Evolutionary conservation across 345 rosid species (phyloP).

Genomic region (Hypericum perforatum): DNA sequence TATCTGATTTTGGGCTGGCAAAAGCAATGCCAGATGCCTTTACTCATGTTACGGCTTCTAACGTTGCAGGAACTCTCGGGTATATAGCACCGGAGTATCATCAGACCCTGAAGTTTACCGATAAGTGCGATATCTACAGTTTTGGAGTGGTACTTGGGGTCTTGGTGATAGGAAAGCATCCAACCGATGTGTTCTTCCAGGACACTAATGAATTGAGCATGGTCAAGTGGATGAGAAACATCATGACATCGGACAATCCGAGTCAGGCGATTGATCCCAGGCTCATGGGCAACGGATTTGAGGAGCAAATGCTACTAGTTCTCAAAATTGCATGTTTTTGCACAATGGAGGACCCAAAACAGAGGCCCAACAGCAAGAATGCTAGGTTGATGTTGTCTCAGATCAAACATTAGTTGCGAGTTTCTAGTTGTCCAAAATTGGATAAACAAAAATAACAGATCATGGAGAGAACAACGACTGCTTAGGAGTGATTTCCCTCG

Average conservation of each 20-base stretch:
- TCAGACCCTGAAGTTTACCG: constrained; percentile 78
- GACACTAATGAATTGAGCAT: constrained; percentile 53
- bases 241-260: constrained; percentile 57
- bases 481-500: too few species aligned
- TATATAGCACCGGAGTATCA: constrained; percentile 87
- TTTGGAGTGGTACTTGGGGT: constrained; percentile 74
- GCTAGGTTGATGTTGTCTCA: constrained; percentile 64
- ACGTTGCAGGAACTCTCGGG: constrained; percentile 80
- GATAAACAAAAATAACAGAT: too few species aligned
- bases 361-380: constrained; percentile 83
- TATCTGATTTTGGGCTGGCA: constrained; percentile 85
- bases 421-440: too few species aligned
- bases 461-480: too few species aligned
- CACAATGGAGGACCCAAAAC: constrained; percentile 66
- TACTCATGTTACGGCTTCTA: constrained; percentile 54
- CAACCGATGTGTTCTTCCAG: constrained; percentile 80
- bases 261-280: constrained; percentile 49
- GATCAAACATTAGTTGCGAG: constrained; percentile 24
- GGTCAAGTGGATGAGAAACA: constrained; percentile 72
- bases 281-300: constrained; percentile 46
- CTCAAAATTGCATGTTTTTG: constrained; percentile 79
- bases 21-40: constrained; percentile 61
- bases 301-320: constrained; percentile 72
- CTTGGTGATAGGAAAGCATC: constrained; percentile 71
- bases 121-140: constrained; percentile 77